Conservation (phyloP, 73 alveolate genomes). For the Paramecium pentaurelia region DNA sequence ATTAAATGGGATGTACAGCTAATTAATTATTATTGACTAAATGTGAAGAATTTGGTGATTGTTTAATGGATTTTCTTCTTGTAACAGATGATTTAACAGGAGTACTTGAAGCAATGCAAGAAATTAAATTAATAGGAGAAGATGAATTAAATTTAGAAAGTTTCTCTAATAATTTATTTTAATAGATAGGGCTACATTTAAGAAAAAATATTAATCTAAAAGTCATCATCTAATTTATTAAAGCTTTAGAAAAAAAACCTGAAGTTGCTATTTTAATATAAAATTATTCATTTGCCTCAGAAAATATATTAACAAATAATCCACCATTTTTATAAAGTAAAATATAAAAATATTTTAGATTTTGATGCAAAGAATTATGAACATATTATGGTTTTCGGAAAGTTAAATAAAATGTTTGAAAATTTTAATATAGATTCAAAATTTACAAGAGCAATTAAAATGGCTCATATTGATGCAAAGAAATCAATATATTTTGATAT, state of each 20-base stretch:
- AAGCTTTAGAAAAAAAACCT: constrained; percentile 32
- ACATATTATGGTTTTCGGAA: background rate
- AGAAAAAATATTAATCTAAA: background rate
- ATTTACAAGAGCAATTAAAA: background rate
- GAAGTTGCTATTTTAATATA: background rate
- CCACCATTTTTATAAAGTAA: background rate
- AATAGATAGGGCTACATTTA: background rate
- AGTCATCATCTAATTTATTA: background rate
- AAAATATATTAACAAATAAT: background rate
- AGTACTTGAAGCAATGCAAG: background rate
- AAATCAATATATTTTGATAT: constrained; percentile 20
- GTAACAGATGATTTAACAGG: background rate
- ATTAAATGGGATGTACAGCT: background rate
- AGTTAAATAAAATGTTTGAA: background rate
- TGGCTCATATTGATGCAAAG: background rate
- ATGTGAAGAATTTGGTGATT: background rate
- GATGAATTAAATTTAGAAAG: constrained; percentile 6
- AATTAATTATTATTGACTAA: background rate
- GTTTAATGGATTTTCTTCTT: background rate
- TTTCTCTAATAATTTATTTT: background rate
- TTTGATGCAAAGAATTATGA: background rate
- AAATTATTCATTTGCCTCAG: constrained; percentile 36
- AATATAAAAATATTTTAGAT: background rate
- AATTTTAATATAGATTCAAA: background rate
- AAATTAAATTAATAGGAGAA: background rate